These are phyloP conservation scores for Fusarium foetens DNA, from an alignment of 2,329 filamentous ascomycete species.

Conservation along the genomic window DNA sequence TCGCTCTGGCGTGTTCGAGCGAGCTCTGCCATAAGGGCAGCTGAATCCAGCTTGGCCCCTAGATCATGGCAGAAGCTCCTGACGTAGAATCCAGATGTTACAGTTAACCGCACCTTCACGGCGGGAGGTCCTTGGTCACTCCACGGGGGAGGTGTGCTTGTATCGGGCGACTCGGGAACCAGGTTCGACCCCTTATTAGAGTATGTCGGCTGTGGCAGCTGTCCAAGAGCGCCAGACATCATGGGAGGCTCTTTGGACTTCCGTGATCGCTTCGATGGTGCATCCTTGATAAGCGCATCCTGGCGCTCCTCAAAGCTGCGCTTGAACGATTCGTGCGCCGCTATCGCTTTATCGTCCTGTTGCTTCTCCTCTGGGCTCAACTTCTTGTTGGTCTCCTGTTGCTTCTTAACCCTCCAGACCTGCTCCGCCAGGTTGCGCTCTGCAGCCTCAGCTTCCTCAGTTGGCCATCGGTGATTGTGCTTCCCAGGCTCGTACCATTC, in stretches of 20 bases:
- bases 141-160: conserved; percentile 65
- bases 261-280: conserved; percentile 51
- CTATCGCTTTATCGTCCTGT: conserved; percentile 64
- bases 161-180: conserved; percentile 59
- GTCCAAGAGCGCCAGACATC: conserved; percentile 68
- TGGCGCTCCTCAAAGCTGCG: conserved; percentile 67
- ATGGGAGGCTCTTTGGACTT: conserved; percentile 52
- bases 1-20: conserved; percentile 83
- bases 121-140: conserved; percentile 76
- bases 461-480: conserved; percentile 83
- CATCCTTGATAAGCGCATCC: conserved; percentile 66
- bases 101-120: conserved; percentile 86
- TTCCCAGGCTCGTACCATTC: conserved; percentile 87
- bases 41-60: conserved; percentile 81
- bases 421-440: conserved; percentile 83
- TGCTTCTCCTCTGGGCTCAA: conserved; percentile 65
- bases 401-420: conserved; percentile 70
- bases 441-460: conserved; percentile 77
- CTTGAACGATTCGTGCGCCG: conserved; percentile 67
- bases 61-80: conserved; percentile 93
- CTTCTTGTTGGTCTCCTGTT: conserved; percentile 61
- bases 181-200: conserved; percentile 61
- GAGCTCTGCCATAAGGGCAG: conserved; percentile 87
- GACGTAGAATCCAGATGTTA: conserved; percentile 96
- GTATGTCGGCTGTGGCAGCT: conserved; percentile 58